phyloP scores from a whole-genome alignment of 1,284 basidiomycete genomes.

The Pisolithus thermaeus region DNA sequence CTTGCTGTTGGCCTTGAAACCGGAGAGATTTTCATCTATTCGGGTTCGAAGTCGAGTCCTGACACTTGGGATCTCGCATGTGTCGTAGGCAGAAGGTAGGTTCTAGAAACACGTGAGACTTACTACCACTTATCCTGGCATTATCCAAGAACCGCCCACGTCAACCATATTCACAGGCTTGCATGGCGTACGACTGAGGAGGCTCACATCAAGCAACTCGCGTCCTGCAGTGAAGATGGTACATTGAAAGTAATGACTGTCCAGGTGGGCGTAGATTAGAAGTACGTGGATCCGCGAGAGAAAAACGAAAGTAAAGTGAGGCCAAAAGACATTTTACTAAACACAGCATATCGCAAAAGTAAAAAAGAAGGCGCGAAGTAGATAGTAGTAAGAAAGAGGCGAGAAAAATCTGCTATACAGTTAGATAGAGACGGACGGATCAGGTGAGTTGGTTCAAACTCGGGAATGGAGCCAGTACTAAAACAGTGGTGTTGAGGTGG shows the following conservation, averaged over 20 bases:
- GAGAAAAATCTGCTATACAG: slow-evolving; percentile 66
- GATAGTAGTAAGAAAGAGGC: slow-evolving; percentile 11
- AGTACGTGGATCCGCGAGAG: slow-evolving; percentile 31
- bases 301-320: background rate
- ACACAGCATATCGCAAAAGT: slow-evolving; percentile 25
- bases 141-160: slow-evolving; percentile 50
- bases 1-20: slow-evolving; percentile 71
- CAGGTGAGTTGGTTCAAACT: slow-evolving; percentile 33
- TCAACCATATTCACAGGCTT: slow-evolving; percentile 64
- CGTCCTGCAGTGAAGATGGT: slow-evolving; percentile 73
- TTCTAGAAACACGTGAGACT: background rate
- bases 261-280: slow-evolving; percentile 34
- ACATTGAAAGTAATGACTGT: slow-evolving; percentile 67
- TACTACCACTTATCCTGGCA: slow-evolving; percentile 4
- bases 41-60: slow-evolving; percentile 26
- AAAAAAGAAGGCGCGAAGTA: slow-evolving; percentile 14
- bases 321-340: slow-evolving; percentile 17
- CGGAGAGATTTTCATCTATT: slow-evolving; percentile 58
- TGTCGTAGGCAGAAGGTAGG: slow-evolving; percentile 46
- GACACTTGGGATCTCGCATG: slow-evolving; percentile 44
- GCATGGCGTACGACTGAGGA: slow-evolving; percentile 51
- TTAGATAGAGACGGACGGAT: slow-evolving; percentile 35
- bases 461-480: slow-evolving; percentile 47
- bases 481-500: slow-evolving; percentile 51
- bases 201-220: slow-evolving; percentile 34